Evolutionary conservation across 73 alveolate genomes (phyloP), one percentile per base, ranked within the genome.

Genomic region (Chromera velia): DNA sequence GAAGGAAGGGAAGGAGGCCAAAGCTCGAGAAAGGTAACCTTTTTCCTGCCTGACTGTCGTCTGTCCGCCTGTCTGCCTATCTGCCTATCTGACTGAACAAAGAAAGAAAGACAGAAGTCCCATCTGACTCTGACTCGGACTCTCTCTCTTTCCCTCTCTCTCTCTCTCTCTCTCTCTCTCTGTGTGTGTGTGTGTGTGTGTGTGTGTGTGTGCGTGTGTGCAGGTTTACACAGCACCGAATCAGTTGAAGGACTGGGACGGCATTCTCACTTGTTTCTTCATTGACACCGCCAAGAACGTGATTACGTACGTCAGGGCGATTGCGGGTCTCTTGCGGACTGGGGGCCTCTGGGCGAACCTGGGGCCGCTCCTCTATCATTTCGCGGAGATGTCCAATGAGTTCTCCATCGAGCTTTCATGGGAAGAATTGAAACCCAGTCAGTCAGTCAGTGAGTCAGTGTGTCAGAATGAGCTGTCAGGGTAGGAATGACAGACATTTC

Each of bases 271-370:
- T 18, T 91, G 96, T 73, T 96, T 96, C 88, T 95, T 96, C 88
- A 82, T 95, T 70, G 99, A 96, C 78, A 94, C 98, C 65, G 98
- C 98, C 17, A 96, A 96, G 89, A 95, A 96, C 79, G 84, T 96
- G 34, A 76, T 96, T 68, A 95, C 91, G 83, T 96, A 93, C 89
- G 91, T 96, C 65, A 96, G 95, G 75, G 85, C 94, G 28, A 94
- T 96, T 76, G 91, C 88, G 64, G 91, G 92, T 45, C 84, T 92
- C 71, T 73, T 96, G 76, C 88, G 92, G 82, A 86, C 91, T 29
- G 81, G 85, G 28, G 93, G 93, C 26, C 84, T 88, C 22, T 88
- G 93, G 93, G 78, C 88, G 10, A 88, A 88, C 84, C 55, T 85
- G 27, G 91, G 91, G 19, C 91, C 91, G 28, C 64, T 87, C 64